Evolutionary conservation across 139 green algal genomes (phyloP), one percentile per base, ranked within the genome.

Genomic region (Ettlia oleoabundans): DNA sequence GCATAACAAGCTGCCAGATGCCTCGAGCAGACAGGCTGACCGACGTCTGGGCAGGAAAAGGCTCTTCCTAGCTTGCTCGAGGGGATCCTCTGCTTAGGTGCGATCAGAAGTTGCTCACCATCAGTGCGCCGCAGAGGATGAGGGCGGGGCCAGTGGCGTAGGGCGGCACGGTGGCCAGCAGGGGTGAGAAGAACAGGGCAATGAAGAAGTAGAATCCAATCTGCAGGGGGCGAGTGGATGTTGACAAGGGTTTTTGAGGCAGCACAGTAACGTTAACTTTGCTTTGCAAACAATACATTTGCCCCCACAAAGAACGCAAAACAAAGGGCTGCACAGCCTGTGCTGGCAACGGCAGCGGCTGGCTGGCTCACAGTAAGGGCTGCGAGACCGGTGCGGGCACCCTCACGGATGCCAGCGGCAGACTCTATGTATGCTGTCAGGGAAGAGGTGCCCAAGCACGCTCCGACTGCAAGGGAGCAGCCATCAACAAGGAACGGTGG

Each of bases 121-220:
- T 81, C 2, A 81, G 40, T 1, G 75, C 75, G 15, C 93, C 83
- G 70, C 84, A 80, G 35, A 87, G 55, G 78, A 87, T 87, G 7
- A 87, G 68, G 2, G 79, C 83, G 22, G 83, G 83, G n/a, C 83
- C 83, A 21, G 68, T 81, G 66, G 83, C 83, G 41, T 87, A 85
- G 30, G 78, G 78, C 24, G 83, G 83, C 53, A 87, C 78, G n/a
- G 78, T 67, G 40, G 83, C 75, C 47, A 97, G 90, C 83, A 97
- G 90, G 43, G 94, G 94, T 1, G 89, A 90, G 81, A 97, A 93
- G 84, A 94, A 97, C 58, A 96, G 89, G n/a, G 90, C 78, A 26
- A 96, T 81, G 72, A 94, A 90, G 82, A 97, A 96, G 43, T 35
- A 86, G 47, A 89, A 68, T 2, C 13, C 22, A 40, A 81, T 52